Conservation (phyloP, 257 asterid genomes). For the Dorcoceras hygrometricum region DNA sequence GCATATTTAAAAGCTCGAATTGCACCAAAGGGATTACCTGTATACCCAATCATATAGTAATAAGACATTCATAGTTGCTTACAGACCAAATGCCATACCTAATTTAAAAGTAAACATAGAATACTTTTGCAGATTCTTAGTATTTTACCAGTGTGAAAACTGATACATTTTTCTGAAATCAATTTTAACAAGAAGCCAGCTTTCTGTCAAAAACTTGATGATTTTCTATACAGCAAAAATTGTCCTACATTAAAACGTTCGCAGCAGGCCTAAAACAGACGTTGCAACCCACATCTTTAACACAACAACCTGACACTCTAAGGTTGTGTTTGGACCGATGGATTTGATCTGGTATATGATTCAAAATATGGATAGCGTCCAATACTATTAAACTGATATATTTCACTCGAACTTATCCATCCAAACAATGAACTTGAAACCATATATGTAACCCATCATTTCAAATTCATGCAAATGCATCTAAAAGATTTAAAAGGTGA, state of each 20-base stretch:
- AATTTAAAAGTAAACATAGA: not conserved
- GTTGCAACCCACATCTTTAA: not conserved
- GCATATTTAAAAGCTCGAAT: conserved; percentile 65
- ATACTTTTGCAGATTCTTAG: not conserved
- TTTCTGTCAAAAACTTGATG: not conserved
- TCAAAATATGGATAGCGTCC: too few relatives aligned
- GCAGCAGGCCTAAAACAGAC: not conserved
- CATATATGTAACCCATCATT: too few relatives aligned
- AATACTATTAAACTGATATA: too few relatives aligned
- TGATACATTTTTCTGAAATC: not conserved
- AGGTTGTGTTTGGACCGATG: not conserved
- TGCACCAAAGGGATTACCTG: conserved; percentile 65
- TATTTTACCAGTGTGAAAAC: not conserved
- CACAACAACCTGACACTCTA: not conserved
- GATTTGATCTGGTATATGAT: too few relatives aligned
- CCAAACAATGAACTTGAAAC: too few relatives aligned
- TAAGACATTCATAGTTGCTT: conserved; percentile 2
- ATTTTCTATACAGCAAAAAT: not conserved
- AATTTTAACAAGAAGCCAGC: conserved; percentile 10
- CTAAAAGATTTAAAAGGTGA: not conserved
- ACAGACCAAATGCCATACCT: conserved; percentile 1
- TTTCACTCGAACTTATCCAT: too few relatives aligned
- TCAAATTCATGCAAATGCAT: too few relatives aligned
- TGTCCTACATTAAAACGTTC: not conserved
- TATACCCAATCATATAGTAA: conserved; percentile 17